Evolutionary conservation across 805 yeast genomes (phyloP), one percentile per base, ranked within the genome.

Genomic region (Zygoascus ofunaensis): DNA sequence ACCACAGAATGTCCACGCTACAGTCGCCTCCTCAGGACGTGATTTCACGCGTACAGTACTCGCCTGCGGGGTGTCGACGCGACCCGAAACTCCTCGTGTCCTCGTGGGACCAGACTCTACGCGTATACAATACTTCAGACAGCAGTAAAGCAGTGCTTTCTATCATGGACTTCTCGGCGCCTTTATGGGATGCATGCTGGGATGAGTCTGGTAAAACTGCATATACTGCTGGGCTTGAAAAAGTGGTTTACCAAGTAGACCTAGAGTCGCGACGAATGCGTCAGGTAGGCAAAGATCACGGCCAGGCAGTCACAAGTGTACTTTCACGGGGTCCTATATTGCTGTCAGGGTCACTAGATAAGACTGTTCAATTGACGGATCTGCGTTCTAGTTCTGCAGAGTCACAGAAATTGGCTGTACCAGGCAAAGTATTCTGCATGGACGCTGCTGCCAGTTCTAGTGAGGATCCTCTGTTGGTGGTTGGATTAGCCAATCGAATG

Each of bases 331-430:
- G 53, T 5, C 56, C 64, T 15, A 49, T 63, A 1, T 43, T 81
- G 2, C 59, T 78, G 1, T 66, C 79, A 2, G 82, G 82, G 0
- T 74, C 85, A 0, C 80, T 87, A 79, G 82, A 79, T 55, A 75
- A 74, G 3, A 47, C 66, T 0, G 42, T 82, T 5, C 72, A 66
- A 44, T 58, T 71, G 15, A 58, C 72, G 5, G 85, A 82, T 56
- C 56, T 65, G 4, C 53, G 70, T 1, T 49, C 68, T 15, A 38
- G 42, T 4, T 47, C 51, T 14, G 43, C 43, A 0, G 51, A 52
- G 14, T 41, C 55, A 36, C 30, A 47, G 5, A 21, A 39, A 35
- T 47, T 57, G 18, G 10, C 30, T 8, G 46, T 71, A 15, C 69
- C 72, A 0, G 69, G 68, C 4, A 82, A 80, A 58, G 74, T 81